Base-by-base conservation (phyloP, 768 basidiomycete genomes). In the Filobasidium floriforme region DNA sequence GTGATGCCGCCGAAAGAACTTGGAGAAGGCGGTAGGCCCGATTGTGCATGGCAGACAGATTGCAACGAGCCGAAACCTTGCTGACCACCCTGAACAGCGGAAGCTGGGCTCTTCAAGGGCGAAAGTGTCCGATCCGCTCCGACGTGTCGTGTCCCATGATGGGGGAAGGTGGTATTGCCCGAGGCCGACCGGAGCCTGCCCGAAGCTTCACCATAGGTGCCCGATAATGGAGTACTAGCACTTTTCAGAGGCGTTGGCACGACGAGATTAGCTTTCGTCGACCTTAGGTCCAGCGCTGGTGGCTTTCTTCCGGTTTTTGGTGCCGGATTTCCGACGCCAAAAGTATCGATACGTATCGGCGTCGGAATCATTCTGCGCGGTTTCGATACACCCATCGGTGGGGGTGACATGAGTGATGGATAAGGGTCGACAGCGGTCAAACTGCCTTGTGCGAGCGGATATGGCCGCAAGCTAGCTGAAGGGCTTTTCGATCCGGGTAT, bases 251-350 rank as follows among this genome's bases (percentile, higher is more conserved):
- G 57, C n/a, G 73, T 72, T 6, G 70, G 69, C 11, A 70, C 62
- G 19, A 54, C 41, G 60, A 70, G 60, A 41, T 62, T 62, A 55
- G 60, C 63, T 24, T 62, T 65, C 37, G 65, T 51, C 37, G 84
- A 85, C 67, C 84, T 86, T 28, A 86, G 82, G 29, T 57, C 29
- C 22, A 57, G 54, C 24, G 54, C 54, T 19, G 54, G 54, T 19
- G 54, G 54, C 54, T 57, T 57, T 32, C 54, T 57, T 24, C 54
- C 54, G 24, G 54, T 57, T 32, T 57, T 57, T 57, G 54, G 54
- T 32, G 54, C 24, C 15, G 54, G 54, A 32, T 57, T 57, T 15
- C 54, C 54, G 22, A 24, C 6, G 5, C 54, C 54, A 24, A 57
- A 57, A 15, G 54, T 57, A 32, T 57, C 54, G 24, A 57, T 57